Evolutionary conservation across 441 rosid species (phyloP), one percentile per base, ranked within the genome.

Genomic region (Brassica balearica): DNA sequence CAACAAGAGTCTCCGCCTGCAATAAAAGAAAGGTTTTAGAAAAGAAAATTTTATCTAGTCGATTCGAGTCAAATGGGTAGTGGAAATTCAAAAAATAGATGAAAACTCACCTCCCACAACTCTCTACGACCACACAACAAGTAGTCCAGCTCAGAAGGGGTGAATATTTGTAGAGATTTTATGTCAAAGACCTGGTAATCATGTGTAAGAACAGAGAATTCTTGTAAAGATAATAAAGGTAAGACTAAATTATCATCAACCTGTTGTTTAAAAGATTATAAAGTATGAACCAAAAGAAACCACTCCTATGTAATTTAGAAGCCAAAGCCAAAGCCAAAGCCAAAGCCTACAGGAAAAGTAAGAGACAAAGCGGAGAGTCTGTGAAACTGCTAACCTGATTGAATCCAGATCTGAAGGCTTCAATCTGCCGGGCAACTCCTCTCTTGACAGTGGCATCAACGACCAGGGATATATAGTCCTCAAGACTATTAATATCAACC

Each of bases 91-190:
- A 3, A 10, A 2, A n/a, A 69, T 56, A 55, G 65, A 32, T 25
- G 3, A 34, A 67, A 17, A 63, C 38, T 82, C 85, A 94, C 98
- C 98, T 96, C 91, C 99, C 99, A 95, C 88, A 95, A 74, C 86
- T 97, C 99, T 81, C 99, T 87, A 67, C 96, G 98, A 64, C 99
- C 99, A 78, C 99, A 97, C 19, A 97, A 89, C 89, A 95, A 84
- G 84, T 97, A 86, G 77, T 97, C 99, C 89, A 95, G 79, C 78
- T 97, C 99, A 41, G 78, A 84, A 19, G 99, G 95, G 34, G 91
- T 85, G 84, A 97, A 97, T 85, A 97, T 91, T 97, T 95, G 99
- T 34, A 97, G 84, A n/a, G 97, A 89, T 55, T 96, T 72, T 65
- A 97, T 77, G 83, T 97, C 99, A 84, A 97, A 93, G 68, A 97